Evolutionary conservation across 768 basidiomycete genomes (phyloP).

Genomic region (Lactarius sp.): DNA sequence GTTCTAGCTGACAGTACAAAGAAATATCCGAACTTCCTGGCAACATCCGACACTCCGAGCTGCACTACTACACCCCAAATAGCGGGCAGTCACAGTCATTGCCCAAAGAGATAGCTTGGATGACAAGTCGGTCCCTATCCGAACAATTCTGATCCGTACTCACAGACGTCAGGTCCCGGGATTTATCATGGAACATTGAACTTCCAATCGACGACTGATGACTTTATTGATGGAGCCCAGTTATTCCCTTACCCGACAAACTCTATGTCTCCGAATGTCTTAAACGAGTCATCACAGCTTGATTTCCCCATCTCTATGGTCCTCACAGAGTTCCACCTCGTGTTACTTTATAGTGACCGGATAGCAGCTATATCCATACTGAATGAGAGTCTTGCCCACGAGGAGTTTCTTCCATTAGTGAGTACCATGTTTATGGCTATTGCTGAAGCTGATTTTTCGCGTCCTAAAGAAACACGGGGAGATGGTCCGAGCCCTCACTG

Average conservation of each 20-base stretch:
- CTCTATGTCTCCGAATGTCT: slow-evolving; percentile 32
- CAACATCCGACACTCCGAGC: slow-evolving; percentile 63
- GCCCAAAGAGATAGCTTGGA: slow-evolving; percentile 81
- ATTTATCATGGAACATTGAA: slow-evolving; percentile 82
- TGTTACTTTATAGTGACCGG: slow-evolving; percentile 77
- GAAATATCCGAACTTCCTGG: slow-evolving; percentile 92
- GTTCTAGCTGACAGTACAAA: slow-evolving; percentile 35
- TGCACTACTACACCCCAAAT: slow-evolving; percentile 74
- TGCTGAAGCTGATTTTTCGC: neutral
- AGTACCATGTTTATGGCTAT: slow-evolving; percentile 27
- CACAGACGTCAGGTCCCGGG: slow-evolving; percentile 57
- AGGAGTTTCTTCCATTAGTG: slow-evolving; percentile 79
- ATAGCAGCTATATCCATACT: slow-evolving; percentile 74
- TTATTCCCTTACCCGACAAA: slow-evolving; percentile 70
- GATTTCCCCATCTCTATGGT: slow-evolving; percentile 70
- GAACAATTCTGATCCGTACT: slow-evolving; percentile 2
- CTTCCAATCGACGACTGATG: slow-evolving; percentile 63
- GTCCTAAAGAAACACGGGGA: slow-evolving; percentile 65
- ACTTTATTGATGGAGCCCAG: slow-evolving; percentile 71
- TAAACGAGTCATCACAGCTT: slow-evolving; percentile 23
- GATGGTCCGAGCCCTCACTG: slow-evolving; percentile 63
- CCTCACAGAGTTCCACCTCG: slow-evolving; percentile 88
- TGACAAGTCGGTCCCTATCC: slow-evolving; percentile 61
- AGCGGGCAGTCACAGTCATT: slow-evolving; percentile 63
- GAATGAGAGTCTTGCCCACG: slow-evolving; percentile 76